Base-by-base conservation (phyloP, 2,329 filamentous ascomycete genomes). In the Phialophora verrucosa region DNA sequence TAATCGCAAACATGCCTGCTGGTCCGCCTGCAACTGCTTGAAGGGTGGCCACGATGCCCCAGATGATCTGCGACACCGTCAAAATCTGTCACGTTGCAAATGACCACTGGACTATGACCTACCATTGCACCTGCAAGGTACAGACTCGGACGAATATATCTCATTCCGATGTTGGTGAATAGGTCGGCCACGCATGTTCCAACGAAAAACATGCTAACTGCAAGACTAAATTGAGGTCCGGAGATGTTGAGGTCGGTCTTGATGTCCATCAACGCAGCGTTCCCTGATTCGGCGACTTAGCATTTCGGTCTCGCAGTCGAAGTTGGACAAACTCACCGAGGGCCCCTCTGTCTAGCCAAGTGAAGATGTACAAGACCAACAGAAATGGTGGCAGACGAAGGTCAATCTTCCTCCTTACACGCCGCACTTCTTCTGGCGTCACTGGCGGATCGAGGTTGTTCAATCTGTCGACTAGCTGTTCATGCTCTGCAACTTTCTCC, bases 171-270 rank as follows among this genome's bases (percentile, higher is more conserved):
- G 31, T 66, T 66, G 47, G 64, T 63, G 27, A 66, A 66, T 6
- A 63, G 27, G 31, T 66, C 64, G 20, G 64, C 64, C 6, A 66
- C 53, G 42, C 60, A 63, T 35, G 64, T 66, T 14, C 64, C 64
- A 1, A 66, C 64, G 27, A 66, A 66, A 54, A 66, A 66, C 64
- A 64, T 66, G 59, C 53, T 59, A 14, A 66, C 64, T 1, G 64
- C 64, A 42, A 63, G 60, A 44, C 58, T 62, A 31, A 54, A 66
- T 29, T 66, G 59, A 17, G 53, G 27, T n/a, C 64, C 61, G 27
- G 55, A 55, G n/a, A 66, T 35, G 20, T 54, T 59, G 42, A 66
- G 31, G 32, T 66, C 64, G 20, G 51, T 56, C 27, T 59, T 66
- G 60, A 66, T 63, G 23, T 55, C 49, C 64, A 66, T 66, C 32